These are phyloP conservation scores for Neolentinus lepideus DNA, from an alignment of 1,284 basidiomycete genomes.

Conservation along the genomic window DNA sequence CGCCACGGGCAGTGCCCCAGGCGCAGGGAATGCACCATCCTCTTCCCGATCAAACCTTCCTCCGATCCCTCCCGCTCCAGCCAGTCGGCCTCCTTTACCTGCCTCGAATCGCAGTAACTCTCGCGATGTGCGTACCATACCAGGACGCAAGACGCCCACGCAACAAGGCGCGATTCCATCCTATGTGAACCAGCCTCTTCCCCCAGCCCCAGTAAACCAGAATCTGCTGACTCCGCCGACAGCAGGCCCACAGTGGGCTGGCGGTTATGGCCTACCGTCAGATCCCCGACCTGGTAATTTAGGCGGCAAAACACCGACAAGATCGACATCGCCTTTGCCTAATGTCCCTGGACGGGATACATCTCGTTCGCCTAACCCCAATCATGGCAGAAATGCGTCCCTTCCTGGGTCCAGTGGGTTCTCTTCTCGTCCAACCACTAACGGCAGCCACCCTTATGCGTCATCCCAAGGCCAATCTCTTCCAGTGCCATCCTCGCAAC, in stretches of 20 bases:
- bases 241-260: constrained; percentile 21
- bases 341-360: constrained; percentile 21
- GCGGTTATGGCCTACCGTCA: constrained; percentile 46
- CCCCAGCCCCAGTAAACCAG: constrained; percentile 36
- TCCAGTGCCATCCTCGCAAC: constrained; percentile 15
- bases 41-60: constrained; percentile 45
- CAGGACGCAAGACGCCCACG: constrained; percentile 21
- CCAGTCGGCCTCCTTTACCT: constrained; percentile 54
- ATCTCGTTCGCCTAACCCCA: constrained; percentile 15
- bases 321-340: constrained; percentile 42
- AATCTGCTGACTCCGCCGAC: constrained; percentile 38
- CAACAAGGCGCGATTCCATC: constrained; percentile 35
- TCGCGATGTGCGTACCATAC: background rate
- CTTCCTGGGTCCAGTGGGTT: constrained; percentile 19
- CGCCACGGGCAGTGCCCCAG: constrained; percentile 20
- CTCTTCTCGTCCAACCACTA: constrained; percentile 29
- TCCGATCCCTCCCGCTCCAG: constrained; percentile 61
- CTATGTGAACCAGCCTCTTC: constrained; percentile 46
- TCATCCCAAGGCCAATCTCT: constrained; percentile 20
- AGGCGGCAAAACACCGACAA: constrained; percentile 30
- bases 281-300: constrained; percentile 51
- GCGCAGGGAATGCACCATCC: constrained; percentile 12
- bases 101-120: constrained; percentile 22
- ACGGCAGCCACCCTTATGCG: constrained; percentile 29
- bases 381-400: constrained; percentile 46